Evolutionary conservation across 2,329 filamentous ascomycete species (phyloP).

Genomic region (Trichoderma harzianum): DNA sequence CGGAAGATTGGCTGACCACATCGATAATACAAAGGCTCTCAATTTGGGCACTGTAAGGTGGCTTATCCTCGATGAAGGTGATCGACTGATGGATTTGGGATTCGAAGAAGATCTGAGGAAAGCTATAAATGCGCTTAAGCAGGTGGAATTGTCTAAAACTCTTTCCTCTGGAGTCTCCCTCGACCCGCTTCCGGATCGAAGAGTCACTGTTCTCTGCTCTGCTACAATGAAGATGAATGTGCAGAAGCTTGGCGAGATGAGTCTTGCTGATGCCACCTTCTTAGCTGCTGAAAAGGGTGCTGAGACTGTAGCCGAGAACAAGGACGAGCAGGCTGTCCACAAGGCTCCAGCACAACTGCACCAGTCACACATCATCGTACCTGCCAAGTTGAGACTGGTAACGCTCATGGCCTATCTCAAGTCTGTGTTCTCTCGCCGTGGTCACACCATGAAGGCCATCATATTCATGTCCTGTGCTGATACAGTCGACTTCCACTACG

Average conservation of each 20-base stretch:
- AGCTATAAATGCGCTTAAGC: conserved; percentile 76
- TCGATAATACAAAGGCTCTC: conserved; percentile 86
- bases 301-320: conserved; percentile 45
- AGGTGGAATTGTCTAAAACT: conserved; percentile 56
- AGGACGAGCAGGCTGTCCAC: conserved; percentile 58
- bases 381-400: conserved; percentile 86
- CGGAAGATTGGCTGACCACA: conserved; percentile 83
- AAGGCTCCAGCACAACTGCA: conserved; percentile 85
- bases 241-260: conserved; percentile 89
- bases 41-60: conserved; percentile 87
- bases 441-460: conserved; percentile 93
- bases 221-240: conserved; percentile 98
- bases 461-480: conserved; percentile 97
- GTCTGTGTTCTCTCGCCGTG: conserved; percentile 80
- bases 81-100: conserved; percentile 96
- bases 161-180: conserved; percentile 57
- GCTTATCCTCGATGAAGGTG: conserved; percentile 93
- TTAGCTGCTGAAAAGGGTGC: conserved; percentile 64
- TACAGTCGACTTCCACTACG: conserved; percentile 94
- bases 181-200: conserved; percentile 66
- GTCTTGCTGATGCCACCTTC: conserved; percentile 86
- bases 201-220: conserved; percentile 88
- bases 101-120: conserved; percentile 92
- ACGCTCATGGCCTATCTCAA: conserved; percentile 82
- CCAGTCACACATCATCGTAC: conserved; percentile 83